Conservation (phyloP, 116 monocot species). For the Cymodocea nodosa region DNA sequence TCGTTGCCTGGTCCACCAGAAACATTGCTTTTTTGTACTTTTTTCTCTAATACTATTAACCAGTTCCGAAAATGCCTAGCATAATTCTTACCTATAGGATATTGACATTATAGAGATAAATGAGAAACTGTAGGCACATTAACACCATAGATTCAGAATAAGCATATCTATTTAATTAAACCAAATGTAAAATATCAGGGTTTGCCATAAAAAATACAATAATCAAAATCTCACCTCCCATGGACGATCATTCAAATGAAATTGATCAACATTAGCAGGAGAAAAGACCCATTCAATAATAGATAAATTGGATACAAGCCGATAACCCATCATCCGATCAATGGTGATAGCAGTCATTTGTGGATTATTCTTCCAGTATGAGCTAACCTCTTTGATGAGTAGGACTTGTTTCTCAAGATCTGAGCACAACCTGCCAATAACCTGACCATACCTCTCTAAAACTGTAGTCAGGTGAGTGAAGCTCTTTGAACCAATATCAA, state of each 20-base stretch:
- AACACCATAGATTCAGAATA: no score
- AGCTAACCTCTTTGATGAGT: conserved; percentile 66
- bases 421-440: conserved; percentile 57
- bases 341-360: conserved; percentile 83
- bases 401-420: conserved; percentile 44
- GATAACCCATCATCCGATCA: conserved; percentile 92
- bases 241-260: conserved; percentile 77
- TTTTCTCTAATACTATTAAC: no score
- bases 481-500: conserved; percentile 97
- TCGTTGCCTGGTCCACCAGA: no score
- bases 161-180: no score
- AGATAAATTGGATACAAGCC: conserved; percentile 76
- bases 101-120: no score
- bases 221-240: conserved; percentile 64
- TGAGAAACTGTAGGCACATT: no score
- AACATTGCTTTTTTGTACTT: no score
- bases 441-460: conserved; percentile 82
- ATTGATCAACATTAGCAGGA: conserved; percentile 44
- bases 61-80: no score
- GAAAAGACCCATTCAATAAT: conserved; percentile 92
- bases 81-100: no score
- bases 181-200: neutral
- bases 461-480: conserved; percentile 96
- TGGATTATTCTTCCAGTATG: conserved; percentile 78
- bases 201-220: neutral